Evolutionary conservation across 768 basidiomycete genomes (phyloP).

Genomic region (Strobilomyces confusus): DNA sequence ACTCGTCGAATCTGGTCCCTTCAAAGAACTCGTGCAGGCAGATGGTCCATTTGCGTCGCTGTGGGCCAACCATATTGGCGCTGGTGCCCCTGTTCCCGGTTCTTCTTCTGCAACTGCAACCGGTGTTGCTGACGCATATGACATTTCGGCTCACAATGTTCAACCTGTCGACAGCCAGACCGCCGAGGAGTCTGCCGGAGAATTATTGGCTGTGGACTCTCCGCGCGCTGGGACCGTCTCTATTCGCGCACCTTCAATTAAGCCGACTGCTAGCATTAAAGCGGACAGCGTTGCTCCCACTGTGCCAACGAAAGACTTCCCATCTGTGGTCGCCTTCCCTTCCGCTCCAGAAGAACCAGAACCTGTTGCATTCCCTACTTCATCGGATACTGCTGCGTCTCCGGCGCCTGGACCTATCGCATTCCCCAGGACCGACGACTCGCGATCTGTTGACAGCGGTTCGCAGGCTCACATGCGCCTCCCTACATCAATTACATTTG

Average conservation of each 20-base stretch:
- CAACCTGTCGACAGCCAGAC: slow-evolving; percentile 8
- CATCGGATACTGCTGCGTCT: slow-evolving; percentile 21
- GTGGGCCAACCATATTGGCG: slow-evolving; percentile 84
- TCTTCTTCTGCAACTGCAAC: slow-evolving; percentile 26
- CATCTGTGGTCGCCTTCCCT: slow-evolving; percentile 33
- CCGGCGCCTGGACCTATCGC: slow-evolving; percentile 32
- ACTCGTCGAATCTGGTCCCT: slow-evolving; percentile 78
- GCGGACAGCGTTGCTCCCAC: slow-evolving; percentile 26
- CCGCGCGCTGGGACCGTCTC: slow-evolving; percentile 3
- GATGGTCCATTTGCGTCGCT: slow-evolving; percentile 76
- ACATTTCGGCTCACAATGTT: slow-evolving; percentile 19
- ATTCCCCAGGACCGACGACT: slow-evolving; percentile 40
- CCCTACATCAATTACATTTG: slow-evolving; percentile 56
- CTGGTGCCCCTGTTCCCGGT: slow-evolving; percentile 41
- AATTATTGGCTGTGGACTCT: slow-evolving; percentile 9
- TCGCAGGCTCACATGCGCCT: slow-evolving; percentile 25
- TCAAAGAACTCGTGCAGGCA: slow-evolving; percentile 68
- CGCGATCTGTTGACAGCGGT: slow-evolving; percentile 27
- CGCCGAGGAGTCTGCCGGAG: slow-evolving; percentile 21
- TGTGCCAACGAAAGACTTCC: slow-evolving; percentile 26
- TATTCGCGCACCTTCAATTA: slow-evolving; percentile 19
- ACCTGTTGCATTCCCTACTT: slow-evolving; percentile 6
- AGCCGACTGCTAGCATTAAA: slow-evolving; percentile 17
- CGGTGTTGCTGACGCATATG: slow-evolving; percentile 26
- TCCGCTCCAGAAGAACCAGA: slow-evolving; percentile 18